Evolutionary conservation across 345 rosid species (phyloP).

Genomic region (Citrus hindsii): DNA sequence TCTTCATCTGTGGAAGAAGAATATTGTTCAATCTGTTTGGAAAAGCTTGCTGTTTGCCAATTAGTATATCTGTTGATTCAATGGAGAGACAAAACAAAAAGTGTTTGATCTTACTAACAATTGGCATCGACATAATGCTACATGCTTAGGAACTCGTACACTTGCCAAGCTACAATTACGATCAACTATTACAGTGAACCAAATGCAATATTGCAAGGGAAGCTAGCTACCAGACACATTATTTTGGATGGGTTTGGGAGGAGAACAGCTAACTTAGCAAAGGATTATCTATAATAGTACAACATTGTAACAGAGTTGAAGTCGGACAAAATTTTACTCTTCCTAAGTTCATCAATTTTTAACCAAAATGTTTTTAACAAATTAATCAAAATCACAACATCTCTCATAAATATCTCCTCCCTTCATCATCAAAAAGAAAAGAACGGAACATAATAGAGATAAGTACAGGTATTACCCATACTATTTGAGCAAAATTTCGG

Average conservation of each 20-base stretch:
- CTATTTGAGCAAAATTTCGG: too few relatives aligned
- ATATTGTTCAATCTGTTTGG: too few relatives aligned
- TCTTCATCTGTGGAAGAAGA: too few relatives aligned
- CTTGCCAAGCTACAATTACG: background rate
- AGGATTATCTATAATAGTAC: background rate
- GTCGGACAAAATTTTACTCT: background rate
- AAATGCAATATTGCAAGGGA: background rate
- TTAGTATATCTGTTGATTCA: background rate
- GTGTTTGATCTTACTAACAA: background rate
- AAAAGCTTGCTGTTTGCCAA: too few relatives aligned
- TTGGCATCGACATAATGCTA: background rate
- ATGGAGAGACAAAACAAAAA: background rate
- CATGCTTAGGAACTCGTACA: background rate
- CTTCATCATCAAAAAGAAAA: too few relatives aligned
- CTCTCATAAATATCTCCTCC: too few relatives aligned
- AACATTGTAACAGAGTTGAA: conserved; percentile 1
- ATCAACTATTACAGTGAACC: background rate
- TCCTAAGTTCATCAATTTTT: too few relatives aligned
- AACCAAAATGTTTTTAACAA: too few relatives aligned
- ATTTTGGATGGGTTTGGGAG: background rate
- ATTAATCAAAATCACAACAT: too few relatives aligned
- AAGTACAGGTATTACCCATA: too few relatives aligned
- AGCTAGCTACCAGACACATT: background rate
- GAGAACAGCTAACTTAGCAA: background rate
- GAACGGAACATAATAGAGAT: too few relatives aligned